Base-by-base conservation (phyloP, 306 rosid genomes). In the Trifolium repens region DNA sequence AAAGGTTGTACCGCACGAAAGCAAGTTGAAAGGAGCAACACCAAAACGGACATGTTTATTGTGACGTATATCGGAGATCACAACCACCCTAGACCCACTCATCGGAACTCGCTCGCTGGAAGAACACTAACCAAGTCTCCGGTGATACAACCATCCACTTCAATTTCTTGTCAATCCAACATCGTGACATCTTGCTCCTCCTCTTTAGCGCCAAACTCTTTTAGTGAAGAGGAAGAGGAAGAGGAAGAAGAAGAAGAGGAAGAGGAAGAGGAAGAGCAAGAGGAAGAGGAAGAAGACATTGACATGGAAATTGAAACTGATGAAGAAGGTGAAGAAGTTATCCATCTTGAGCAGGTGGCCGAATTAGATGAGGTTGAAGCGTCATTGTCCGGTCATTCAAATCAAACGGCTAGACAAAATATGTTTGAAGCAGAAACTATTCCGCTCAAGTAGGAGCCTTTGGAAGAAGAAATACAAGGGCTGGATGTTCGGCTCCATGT, bases 21-120 rank as follows among this genome's bases (percentile, higher is more conserved):
- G 64, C 97, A 88, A 84, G 97, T 92, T 43, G 97, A 92, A 76
- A 85, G 91, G 22, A 90, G 90, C 84, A 73, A 57, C 68, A 50
- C 47, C 7, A 90, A 90, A 24, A 58, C 90, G 2, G 69, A 78
- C 30, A 75, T 82, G 69, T 92, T 85, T 73, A 58, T 78, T 49
- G 80, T 92, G 19, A 90, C 97, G 0, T 92, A 85, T 82, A 72
- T 91, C 43, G 97, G 96, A 24, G 96, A 92, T 4, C 97, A 92
- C 78, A 34, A 71, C 2, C 97, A 92, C 69, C 91, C 93, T 10
- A 91, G 82, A 32, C 96, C 97, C 0, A 82, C 90, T 17, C 96
- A 89, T 69, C 82, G 93, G 46, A 91, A 88, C 82, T 89, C 93
- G 1, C 97, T 91, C 19, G 91, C 96, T 12, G 96, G 97, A 0